These are phyloP conservation scores for Candida sanyiensis DNA, from an alignment of 805 yeast genomes.

Conservation along the genomic window DNA sequence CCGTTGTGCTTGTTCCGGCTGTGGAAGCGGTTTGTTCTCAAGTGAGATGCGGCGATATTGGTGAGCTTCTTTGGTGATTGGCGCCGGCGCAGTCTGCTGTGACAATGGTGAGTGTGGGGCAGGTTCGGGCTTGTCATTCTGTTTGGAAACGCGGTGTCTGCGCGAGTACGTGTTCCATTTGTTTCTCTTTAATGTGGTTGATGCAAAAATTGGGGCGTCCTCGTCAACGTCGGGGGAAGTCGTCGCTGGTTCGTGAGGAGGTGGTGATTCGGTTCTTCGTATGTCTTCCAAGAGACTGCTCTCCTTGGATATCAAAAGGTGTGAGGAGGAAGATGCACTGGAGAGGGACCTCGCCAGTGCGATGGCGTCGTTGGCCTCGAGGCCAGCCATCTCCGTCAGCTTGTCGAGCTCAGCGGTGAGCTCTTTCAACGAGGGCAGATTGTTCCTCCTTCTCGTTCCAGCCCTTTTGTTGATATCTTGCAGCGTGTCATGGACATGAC, in stretches of 20 bases:
- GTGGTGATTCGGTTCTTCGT: conserved; percentile 2
- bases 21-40: conserved; percentile 17
- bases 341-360: conserved; percentile 77
- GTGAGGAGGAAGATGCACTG: conserved; percentile 54
- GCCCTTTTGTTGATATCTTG: conserved; percentile 22
- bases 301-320: conserved; percentile 13
- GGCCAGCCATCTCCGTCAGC: conserved; percentile 70
- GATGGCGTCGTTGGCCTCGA: conserved; percentile 75
- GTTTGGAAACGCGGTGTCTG: conserved; percentile 25
- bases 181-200: conserved; percentile 36
- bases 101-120: conserved; percentile 12
- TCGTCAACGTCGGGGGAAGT: conserved; percentile 18
- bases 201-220: conserved; percentile 21
- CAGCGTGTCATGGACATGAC: conserved; percentile 49
- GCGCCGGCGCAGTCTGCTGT: background rate
- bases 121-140: conserved; percentile 4
- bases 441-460: conserved; percentile 10
- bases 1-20: conserved; percentile 14
- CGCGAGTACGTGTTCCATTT: conserved; percentile 47
- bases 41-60: background rate
- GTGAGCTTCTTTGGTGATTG: conserved; percentile 1
- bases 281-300: conserved; percentile 5
- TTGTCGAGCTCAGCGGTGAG: conserved; percentile 71
- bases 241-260: background rate
- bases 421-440: conserved; percentile 61